Percentiles rank a stretch among this genome's conserved stretches.
These are phyloP conservation scores for Termitomyces sp. DNA, from an alignment of 768 basidiomycete genomes.

Conservation along the genomic window DNA sequence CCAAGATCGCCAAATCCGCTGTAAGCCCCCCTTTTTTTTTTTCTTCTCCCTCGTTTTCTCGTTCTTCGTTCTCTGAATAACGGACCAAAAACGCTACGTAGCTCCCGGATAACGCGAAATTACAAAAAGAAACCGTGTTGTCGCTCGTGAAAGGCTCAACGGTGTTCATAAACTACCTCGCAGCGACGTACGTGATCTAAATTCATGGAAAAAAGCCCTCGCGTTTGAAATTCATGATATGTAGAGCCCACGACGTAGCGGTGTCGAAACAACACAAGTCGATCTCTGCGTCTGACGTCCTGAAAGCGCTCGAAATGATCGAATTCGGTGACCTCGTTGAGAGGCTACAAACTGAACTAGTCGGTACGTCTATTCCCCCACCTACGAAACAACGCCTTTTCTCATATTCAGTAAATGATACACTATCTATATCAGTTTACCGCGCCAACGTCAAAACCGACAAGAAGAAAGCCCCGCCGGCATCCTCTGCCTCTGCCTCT, in stretches of 20 bases:
- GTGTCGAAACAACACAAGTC: conserved; percentile 78
- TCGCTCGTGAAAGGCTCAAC: conserved; percentile 87
- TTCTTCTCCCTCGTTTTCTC: no score
- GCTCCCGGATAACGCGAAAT: conserved; percentile 81
- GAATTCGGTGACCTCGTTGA: conserved; percentile 72
- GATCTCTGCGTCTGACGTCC: conserved; percentile 85
- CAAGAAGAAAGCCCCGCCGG: conserved; percentile 41
- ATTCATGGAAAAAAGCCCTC: no score
- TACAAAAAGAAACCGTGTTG: conserved; percentile 85
- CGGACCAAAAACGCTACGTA: conserved; percentile 23
- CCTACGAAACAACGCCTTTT: neutral
- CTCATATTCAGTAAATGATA: no score
- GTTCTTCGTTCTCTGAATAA: neutral
- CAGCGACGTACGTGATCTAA: no score
- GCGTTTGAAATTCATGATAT: no score
- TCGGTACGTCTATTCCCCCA: conserved; percentile 34
- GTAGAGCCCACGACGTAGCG: conserved; percentile 86
- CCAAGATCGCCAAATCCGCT: conserved; percentile 79
- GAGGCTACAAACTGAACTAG: conserved; percentile 58
- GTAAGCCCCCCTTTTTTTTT: no score
- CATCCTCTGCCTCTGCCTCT: conserved; percentile 16
- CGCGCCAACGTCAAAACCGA: conserved; percentile 59
- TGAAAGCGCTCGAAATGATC: conserved; percentile 78
- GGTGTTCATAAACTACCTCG: conserved; percentile 92
- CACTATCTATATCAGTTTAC: conserved; percentile 46